Base-by-base conservation (phyloP, 495 filamentous ascomycete genomes). In the Chlorociboria aeruginascens region DNA sequence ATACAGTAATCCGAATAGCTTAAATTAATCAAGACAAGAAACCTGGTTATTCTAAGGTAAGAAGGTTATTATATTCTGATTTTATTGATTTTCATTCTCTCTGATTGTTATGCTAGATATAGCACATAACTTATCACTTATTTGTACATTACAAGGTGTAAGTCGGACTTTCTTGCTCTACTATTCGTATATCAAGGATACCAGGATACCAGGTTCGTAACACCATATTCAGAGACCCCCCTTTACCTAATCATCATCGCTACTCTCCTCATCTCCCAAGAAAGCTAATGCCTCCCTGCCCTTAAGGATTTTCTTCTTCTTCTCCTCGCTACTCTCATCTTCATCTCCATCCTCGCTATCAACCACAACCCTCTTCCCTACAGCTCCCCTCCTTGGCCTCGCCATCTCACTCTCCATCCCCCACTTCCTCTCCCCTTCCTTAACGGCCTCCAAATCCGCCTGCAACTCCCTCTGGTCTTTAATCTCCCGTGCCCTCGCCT, bases 401-500 rank as follows among this genome's bases (percentile, higher is more conserved):
- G 56, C 56, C n/a, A 63, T 50, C 3, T 62, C 65, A 30, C 54
- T 32, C 20, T 57, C 57, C n/a, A 63, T 50, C 0, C 90, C 92
- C 88, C 88, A 95, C 56, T 69, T 69, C 56, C 81, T 76, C 33
- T 82, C 81, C 34, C 83, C 86, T 58, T 85, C 76, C 61, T 86
- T 78, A 46, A 95, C 85, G 35, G 77, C 78, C 50, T 88, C 86
- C 32, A 98, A 60, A 50, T 98, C 90, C 0, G 75, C 82, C 57
- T 76, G 70, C 34, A 97, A 69, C 63, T 97, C 90, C 32, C 89
- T 71, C 58, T 71, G 69, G 61, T 92, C 88, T 57, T 85, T 89
- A 57, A 96, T 95, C 66, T 85, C 77, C 25, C 69, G 74, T 6
- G 92, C 93, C 53, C 83, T 94, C 32, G 86, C 79, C 50, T 80